phyloP scores from a whole-genome alignment of 495 filamentous ascomycete species.

The Haplographium delicatum region DNA sequence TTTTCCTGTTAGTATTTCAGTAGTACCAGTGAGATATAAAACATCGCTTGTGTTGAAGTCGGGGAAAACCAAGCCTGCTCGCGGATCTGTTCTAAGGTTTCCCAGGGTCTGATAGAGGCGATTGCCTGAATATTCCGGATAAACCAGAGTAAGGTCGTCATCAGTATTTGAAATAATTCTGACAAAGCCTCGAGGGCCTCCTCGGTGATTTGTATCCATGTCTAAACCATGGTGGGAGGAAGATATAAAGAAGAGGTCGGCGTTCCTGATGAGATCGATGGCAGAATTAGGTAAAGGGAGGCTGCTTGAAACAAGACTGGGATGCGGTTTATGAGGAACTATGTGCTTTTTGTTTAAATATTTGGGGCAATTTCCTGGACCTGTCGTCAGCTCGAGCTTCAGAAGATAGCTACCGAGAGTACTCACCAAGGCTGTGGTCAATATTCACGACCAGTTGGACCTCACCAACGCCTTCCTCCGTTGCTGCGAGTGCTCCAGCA shows the following conservation, averaged over 20 bases:
- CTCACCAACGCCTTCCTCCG: slow-evolving; percentile 36
- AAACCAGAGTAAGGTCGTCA: slow-evolving; percentile 50
- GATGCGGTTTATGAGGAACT: slow-evolving; percentile 42
- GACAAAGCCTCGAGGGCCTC: slow-evolving; percentile 69
- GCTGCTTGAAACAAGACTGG: slow-evolving; percentile 43
- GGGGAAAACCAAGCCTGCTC: slow-evolving; percentile 61
- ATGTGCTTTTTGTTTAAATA: slow-evolving; percentile 73
- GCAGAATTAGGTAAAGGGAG: slow-evolving; percentile 40
- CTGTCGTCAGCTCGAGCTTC: slow-evolving; percentile 10
- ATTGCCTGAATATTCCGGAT: slow-evolving; percentile 80
- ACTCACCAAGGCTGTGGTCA: slow-evolving; percentile 56
- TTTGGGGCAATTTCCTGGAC: slow-evolving; percentile 67
- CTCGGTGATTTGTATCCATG: slow-evolving; percentile 85
- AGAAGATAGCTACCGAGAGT: not conserved
- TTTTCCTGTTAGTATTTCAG: slow-evolving; percentile 58
- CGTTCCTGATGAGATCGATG: slow-evolving; percentile 52
- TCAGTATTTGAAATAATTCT: slow-evolving; percentile 53
- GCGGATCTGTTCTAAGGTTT: slow-evolving; percentile 61
- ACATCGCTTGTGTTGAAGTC: slow-evolving; percentile 66
- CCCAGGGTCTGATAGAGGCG: slow-evolving; percentile 76
- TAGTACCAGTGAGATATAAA: slow-evolving; percentile 62
- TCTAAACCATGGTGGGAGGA: slow-evolving; percentile 51
- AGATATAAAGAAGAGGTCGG: slow-evolving; percentile 75
- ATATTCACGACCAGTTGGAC: slow-evolving; percentile 63
- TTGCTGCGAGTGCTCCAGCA: slow-evolving; percentile 43